Conservation (phyloP, 2,329 filamentous ascomycete genomes). For the Curvularia eragrostidis region DNA sequence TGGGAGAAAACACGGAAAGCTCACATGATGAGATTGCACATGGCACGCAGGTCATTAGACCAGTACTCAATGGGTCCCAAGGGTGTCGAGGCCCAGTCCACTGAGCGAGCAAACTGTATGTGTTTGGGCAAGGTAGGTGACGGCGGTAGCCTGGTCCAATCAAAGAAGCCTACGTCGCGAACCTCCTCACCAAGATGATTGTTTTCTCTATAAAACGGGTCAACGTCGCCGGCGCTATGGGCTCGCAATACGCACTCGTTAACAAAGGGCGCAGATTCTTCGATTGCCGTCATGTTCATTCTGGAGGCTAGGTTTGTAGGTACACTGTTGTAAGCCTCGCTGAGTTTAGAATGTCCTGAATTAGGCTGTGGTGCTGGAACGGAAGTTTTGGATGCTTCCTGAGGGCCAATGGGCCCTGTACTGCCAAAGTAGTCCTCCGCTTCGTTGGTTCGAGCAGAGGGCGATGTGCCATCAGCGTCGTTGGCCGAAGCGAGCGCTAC, state of each 20-base stretch:
- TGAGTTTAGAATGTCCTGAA: slow-evolving; percentile 8
- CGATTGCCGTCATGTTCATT: slow-evolving; percentile 29
- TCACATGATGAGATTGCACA: slow-evolving; percentile 81
- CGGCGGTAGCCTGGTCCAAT: slow-evolving; percentile 78
- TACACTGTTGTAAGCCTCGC: slow-evolving; percentile 5
- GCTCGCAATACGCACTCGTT: slow-evolving; percentile 53
- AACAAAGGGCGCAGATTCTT: slow-evolving; percentile 39
- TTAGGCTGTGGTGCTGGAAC: slow-evolving; percentile 14
- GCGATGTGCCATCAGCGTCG: slow-evolving; percentile 17
- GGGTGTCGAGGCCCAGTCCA: slow-evolving; percentile 76
- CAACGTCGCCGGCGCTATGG: slow-evolving; percentile 50
- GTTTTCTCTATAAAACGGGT: slow-evolving; percentile 46
- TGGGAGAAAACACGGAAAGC: not conserved
- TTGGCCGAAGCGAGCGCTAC: slow-evolving; percentile 20
- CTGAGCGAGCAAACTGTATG: slow-evolving; percentile 72
- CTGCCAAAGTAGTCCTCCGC: slow-evolving; percentile 54
- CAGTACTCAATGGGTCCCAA: slow-evolving; percentile 79
- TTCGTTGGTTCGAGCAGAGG: slow-evolving; percentile 30
- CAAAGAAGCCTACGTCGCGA: slow-evolving; percentile 66
- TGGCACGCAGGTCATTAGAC: slow-evolving; percentile 73
- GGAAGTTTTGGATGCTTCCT: slow-evolving; percentile 22
- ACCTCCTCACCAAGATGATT: slow-evolving; percentile 28
- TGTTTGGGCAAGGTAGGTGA: slow-evolving; percentile 70
- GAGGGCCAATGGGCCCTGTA: slow-evolving; percentile 24
- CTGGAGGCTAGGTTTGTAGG: slow-evolving; percentile 21